phyloP scores from a whole-genome alignment of 2,329 filamentous ascomycete genomes.

The Tolypocladium sp. region DNA sequence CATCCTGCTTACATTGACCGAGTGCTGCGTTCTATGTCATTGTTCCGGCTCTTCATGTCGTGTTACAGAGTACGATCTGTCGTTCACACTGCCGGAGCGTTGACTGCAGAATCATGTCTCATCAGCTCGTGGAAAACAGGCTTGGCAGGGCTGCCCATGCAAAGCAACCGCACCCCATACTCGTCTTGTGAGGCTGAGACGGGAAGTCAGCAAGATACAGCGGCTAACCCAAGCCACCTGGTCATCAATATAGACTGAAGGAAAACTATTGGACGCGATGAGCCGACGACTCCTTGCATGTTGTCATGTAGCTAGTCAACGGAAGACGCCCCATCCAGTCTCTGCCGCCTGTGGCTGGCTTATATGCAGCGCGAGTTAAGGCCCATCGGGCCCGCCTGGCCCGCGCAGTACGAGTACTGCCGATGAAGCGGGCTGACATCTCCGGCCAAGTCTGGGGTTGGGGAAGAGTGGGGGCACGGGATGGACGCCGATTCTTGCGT shows the following conservation, averaged over 20 bases:
- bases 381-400: background rate
- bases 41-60: background rate
- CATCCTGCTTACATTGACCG: background rate
- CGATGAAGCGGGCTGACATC: background rate
- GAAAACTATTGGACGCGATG: background rate
- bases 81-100: background rate
- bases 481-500: background rate
- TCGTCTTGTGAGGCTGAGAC: background rate
- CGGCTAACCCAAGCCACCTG: background rate
- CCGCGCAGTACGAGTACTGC: background rate
- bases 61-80: background rate
- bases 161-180: background rate
- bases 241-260: background rate
- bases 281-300: background rate
- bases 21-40: background rate
- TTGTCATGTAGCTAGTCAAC: no score
- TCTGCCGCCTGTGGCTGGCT: background rate
- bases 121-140: background rate
- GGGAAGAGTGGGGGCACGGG: background rate
- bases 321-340: background rate
- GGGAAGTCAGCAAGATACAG: background rate
- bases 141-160: background rate
- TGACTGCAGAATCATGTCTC: background rate
- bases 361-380: background rate
- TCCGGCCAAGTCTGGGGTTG: background rate